phyloP scores from a whole-genome alignment of 768 basidiomycete species.

The Amanita muscaria region DNA sequence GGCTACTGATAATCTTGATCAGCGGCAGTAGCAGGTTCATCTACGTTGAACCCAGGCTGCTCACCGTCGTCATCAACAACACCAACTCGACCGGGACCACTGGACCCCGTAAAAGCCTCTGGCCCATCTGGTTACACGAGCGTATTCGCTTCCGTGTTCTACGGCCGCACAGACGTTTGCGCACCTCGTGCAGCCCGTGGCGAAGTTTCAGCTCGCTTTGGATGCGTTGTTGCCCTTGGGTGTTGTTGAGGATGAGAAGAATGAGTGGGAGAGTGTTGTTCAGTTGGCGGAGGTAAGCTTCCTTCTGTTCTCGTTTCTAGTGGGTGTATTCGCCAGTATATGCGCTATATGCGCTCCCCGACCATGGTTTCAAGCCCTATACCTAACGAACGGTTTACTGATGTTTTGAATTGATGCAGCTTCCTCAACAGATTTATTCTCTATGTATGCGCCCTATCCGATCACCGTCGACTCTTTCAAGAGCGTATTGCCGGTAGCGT shows the following conservation, averaged over 20 bases:
- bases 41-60: too few species aligned
- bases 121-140: constrained; percentile 58
- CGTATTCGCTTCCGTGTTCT: constrained; percentile 66
- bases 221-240: constrained; percentile 68
- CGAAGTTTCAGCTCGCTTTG: constrained; percentile 77
- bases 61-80: background rate
- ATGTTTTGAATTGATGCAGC: constrained; percentile 26
- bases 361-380: too few species aligned
- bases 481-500: constrained; percentile 58
- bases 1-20: too few species aligned
- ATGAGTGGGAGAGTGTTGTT: background rate
- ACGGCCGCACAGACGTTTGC: constrained; percentile 67
- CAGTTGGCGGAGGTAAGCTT: constrained; percentile 43
- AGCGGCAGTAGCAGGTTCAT: too few species aligned
- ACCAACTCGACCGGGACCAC: constrained; percentile 1
- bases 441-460: constrained; percentile 72
- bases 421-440: constrained; percentile 71
- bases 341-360: too few species aligned
- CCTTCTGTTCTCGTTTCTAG: constrained; percentile 6
- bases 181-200: constrained; percentile 65
- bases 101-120: constrained; percentile 49
- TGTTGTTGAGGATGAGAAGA: constrained; percentile 14
- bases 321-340: background rate
- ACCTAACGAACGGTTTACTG: too few species aligned
- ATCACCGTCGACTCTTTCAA: constrained; percentile 78